Conservation (phyloP, 2,329 filamentous ascomycete genomes). For the Cercospora brassicicola region DNA sequence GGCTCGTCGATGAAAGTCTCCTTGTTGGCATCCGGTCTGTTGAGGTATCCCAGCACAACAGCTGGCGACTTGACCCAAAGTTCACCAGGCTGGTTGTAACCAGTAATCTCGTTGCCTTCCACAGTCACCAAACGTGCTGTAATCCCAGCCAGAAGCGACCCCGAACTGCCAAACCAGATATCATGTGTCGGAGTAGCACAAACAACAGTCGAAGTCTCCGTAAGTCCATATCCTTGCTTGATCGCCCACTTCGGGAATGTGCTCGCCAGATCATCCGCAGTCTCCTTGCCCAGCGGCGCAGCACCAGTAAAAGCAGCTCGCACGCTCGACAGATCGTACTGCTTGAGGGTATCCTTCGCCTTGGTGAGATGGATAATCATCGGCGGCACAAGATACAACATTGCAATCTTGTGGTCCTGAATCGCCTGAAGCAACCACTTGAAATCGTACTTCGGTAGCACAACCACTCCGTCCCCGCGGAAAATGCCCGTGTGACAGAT, state of each 20-base stretch:
- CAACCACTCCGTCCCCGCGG: conserved; percentile 70
- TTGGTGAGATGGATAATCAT: conserved; percentile 77
- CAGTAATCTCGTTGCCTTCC: conserved; percentile 69
- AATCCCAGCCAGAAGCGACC: conserved; percentile 65
- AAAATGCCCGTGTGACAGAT: conserved; percentile 66
- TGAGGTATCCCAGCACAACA: conserved; percentile 78
- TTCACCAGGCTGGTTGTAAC: conserved; percentile 74
- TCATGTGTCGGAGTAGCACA: conserved; percentile 62
- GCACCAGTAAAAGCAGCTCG: conserved; percentile 69
- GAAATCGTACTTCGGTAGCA: conserved; percentile 76
- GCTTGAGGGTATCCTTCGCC: conserved; percentile 58
- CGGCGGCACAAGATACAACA: conserved; percentile 72
- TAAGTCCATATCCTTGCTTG: conserved; percentile 67
- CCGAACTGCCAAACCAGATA: conserved; percentile 69
- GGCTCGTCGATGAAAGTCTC: conserved; percentile 65
- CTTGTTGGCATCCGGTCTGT: conserved; percentile 78
- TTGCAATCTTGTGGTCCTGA: conserved; percentile 66
- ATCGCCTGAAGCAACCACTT: conserved; percentile 63
- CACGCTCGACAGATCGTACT: conserved; percentile 72
- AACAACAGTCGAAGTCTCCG: conserved; percentile 73
- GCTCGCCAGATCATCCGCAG: conserved; percentile 61
- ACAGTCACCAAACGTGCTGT: conserved; percentile 66
- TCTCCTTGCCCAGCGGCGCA: conserved; percentile 74
- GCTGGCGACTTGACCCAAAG: conserved; percentile 75
- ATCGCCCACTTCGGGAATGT: conserved; percentile 65